Percentiles rank a stretch among this genome's conserved stretches.
phyloP scores from a whole-genome alignment of 345 rosid genomes.

The Cardamine chenopodiifolia region DNA sequence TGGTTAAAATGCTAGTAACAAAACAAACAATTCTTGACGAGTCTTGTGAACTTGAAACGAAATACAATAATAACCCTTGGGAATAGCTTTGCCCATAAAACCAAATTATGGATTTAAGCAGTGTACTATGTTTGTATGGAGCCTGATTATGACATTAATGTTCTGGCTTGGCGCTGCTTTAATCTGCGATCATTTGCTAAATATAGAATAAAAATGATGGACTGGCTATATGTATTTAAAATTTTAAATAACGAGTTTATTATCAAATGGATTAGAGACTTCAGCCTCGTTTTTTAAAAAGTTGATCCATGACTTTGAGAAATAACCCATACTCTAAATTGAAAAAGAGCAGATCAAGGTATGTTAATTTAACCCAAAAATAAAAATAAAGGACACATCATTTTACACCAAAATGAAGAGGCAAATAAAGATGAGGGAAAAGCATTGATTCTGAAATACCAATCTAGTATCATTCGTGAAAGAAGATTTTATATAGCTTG shows the following conservation, averaged over 20 bases:
- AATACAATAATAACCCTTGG: background rate
- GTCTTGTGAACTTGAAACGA: background rate
- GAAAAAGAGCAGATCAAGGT: background rate
- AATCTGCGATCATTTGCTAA: background rate
- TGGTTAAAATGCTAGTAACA: too few relatives aligned
- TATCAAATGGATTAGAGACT: background rate
- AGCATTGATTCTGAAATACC: constrained; percentile 38
- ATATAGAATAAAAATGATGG: background rate
- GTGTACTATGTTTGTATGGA: background rate
- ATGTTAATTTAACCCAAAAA: too few relatives aligned
- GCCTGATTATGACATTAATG: background rate
- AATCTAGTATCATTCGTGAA: constrained; percentile 29
- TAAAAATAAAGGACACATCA: constrained; percentile 25
- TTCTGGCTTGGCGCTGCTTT: too few relatives aligned
- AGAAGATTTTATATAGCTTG: constrained; percentile 43
- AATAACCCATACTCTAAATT: background rate
- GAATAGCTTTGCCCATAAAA: background rate
- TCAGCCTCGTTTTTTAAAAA: background rate
- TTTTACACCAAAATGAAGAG: constrained; percentile 40
- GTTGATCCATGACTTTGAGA: background rate
- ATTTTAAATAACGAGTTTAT: background rate
- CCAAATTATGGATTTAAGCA: background rate
- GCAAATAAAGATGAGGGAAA: constrained; percentile 34
- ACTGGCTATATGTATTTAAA: background rate
- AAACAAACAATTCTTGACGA: background rate